phyloP scores from a whole-genome alignment of 176 grass and related monocot genomes.

The barley (Hordeum vulgare) region MorexV3_pseudomolecules_assembly NC_058518.1:335859161-335859660 shows the following conservation, averaged over 20 bases:
- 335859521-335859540: conserved; percentile 55
- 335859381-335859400: conserved; percentile 78
- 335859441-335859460: conserved; percentile 62
- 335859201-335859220: neutral
- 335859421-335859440: conserved; percentile 70
- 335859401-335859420: conserved; percentile 97
- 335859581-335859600: conserved; percentile 65
- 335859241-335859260: conserved; percentile 5
- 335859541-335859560: conserved; percentile 61
- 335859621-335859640: conserved; percentile 88
- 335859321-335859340: conserved; percentile 98
- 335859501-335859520: conserved; percentile 63
- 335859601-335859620: conserved; percentile 77
- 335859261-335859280: neutral
- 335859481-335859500: conserved; percentile 90
- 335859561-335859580: conserved; percentile 67
- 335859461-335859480: conserved; percentile 84
- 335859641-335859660: conserved; percentile 91
- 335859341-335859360: conserved; percentile 97
- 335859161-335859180: no score
- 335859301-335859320: conserved; percentile 94
- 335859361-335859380: conserved; percentile 73
- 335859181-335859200: no score
- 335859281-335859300: neutral
- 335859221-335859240: neutral